Evolutionary conservation across 225 moss, liverwort and hornwort species (phyloP).

Genomic region (Physcomitrium patens): DNA sequence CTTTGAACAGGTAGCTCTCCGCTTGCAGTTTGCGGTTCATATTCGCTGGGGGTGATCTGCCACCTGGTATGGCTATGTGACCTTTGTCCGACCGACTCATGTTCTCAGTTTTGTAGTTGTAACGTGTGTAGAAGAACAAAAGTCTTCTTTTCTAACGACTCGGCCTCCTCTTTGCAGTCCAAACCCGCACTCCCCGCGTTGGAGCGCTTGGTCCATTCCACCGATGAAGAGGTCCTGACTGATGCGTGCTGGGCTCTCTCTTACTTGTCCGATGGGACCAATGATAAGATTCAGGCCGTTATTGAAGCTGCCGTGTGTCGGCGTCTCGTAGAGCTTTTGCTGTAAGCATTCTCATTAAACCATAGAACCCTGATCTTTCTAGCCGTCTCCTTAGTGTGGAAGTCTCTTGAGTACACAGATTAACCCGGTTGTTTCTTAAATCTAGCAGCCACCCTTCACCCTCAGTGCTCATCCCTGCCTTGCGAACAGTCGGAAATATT

Average conservation of each 20-base stretch:
- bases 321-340: conserved; percentile 86
- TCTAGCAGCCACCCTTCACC: conserved; percentile 89
- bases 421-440: neutral
- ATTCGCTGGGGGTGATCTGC: no score
- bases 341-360: conserved; percentile 64
- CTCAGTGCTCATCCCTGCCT: conserved; percentile 90
- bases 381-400: no score
- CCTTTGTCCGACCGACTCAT: no score
- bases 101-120: no score
- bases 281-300: conserved; percentile 97
- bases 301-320: conserved; percentile 97
- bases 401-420: no score
- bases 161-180: conserved; percentile 47
- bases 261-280: conserved; percentile 92
- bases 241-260: conserved; percentile 99
- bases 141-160: no score
- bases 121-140: no score
- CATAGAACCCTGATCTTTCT: neutral
- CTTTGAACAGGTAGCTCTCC: conserved; percentile 77
- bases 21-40: no score
- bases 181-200: conserved; percentile 95
- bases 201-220: conserved; percentile 87
- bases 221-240: conserved; percentile 94
- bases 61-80: no score
- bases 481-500: conserved; percentile 95